Evolutionary conservation across 106 monocot genomes (phyloP).

Genomic region (Apostasia shenzhenica): DNA sequence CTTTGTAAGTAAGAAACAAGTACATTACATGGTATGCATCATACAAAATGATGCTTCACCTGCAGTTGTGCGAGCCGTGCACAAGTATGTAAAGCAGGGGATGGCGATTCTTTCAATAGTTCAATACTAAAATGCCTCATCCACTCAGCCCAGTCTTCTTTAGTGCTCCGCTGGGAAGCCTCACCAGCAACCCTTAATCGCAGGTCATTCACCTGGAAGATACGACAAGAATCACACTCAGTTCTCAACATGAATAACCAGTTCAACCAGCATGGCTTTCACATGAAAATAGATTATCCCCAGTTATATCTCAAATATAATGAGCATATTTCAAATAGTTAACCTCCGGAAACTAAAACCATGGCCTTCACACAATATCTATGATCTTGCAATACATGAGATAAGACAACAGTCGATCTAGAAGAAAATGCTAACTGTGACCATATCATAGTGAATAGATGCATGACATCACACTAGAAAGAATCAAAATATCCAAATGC

Average conservation of each 20-base stretch:
- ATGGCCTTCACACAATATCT: too few relatives aligned
- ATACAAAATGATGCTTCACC: slow-evolving; percentile 27
- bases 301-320: too few relatives aligned
- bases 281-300: background rate
- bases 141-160: slow-evolving; percentile 99
- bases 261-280: background rate
- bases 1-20: slow-evolving; percentile 8
- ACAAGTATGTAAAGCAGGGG: slow-evolving; percentile 93
- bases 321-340: too few relatives aligned
- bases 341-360: too few relatives aligned
- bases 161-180: slow-evolving; percentile 96
- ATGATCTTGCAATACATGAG: too few relatives aligned
- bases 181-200: slow-evolving; percentile 89
- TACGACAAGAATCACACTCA: background rate
- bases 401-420: too few relatives aligned
- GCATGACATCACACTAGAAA: too few relatives aligned
- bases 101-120: slow-evolving; percentile 95
- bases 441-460: too few relatives aligned
- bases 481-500: too few relatives aligned
- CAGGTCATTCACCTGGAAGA: slow-evolving; percentile 79
- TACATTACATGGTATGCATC: background rate
- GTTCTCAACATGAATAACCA: background rate
- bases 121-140: slow-evolving; percentile 99
- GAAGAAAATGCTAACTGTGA: too few relatives aligned
- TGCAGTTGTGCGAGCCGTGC: slow-evolving; percentile 95